A percentile compares a stretch with the other conserved stretches of the same genome.
phyloP scores from a whole-genome alignment of 2,329 filamentous ascomycete genomes.

The Dryadomyces quercus-mongolicae region DNA sequence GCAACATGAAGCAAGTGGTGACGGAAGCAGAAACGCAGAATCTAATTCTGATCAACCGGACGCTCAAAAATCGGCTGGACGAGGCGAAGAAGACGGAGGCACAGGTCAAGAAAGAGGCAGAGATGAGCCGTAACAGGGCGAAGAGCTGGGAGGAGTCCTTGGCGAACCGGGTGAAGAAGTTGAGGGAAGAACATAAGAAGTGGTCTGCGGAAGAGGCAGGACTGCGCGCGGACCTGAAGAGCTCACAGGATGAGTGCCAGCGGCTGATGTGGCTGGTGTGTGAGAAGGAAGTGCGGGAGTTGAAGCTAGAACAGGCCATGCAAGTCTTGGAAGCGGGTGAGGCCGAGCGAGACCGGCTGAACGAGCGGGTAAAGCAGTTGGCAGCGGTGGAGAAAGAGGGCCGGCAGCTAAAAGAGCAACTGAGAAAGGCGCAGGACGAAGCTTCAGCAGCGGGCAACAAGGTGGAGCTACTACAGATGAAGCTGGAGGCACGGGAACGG shows the following conservation, averaged over 20 bases:
- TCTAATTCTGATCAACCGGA: constrained; percentile 63
- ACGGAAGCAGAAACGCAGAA: constrained; percentile 76
- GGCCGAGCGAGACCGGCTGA: constrained; percentile 47
- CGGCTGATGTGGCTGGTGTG: constrained; percentile 55
- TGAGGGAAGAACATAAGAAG: constrained; percentile 59
- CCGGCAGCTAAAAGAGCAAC: constrained; percentile 51
- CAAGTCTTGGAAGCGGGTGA: constrained; percentile 49
- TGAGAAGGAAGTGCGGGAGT: constrained; percentile 55
- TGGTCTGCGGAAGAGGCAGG: constrained; percentile 45
- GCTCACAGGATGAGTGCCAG: constrained; percentile 46
- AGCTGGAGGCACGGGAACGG: constrained; percentile 38
- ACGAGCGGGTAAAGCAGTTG: constrained; percentile 45
- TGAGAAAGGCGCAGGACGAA: constrained; percentile 42
- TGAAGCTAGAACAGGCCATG: constrained; percentile 50
- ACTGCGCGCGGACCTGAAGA: constrained; percentile 45
- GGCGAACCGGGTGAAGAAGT: constrained; percentile 48
- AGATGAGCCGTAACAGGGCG: constrained; percentile 57
- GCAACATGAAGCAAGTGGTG: constrained; percentile 63
- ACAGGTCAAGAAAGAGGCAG: constrained; percentile 59
- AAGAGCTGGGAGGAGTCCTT: constrained; percentile 71
- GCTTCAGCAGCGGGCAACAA: constrained; percentile 46
- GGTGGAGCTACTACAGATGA: constrained; percentile 45
- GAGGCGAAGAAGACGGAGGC: constrained; percentile 60
- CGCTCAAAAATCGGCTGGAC: constrained; percentile 58
- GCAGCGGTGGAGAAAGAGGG: constrained; percentile 49